These are phyloP conservation scores for Gossypium gossypioides DNA, from an alignment of 441 rosid species.

Conservation along the genomic window DNA sequence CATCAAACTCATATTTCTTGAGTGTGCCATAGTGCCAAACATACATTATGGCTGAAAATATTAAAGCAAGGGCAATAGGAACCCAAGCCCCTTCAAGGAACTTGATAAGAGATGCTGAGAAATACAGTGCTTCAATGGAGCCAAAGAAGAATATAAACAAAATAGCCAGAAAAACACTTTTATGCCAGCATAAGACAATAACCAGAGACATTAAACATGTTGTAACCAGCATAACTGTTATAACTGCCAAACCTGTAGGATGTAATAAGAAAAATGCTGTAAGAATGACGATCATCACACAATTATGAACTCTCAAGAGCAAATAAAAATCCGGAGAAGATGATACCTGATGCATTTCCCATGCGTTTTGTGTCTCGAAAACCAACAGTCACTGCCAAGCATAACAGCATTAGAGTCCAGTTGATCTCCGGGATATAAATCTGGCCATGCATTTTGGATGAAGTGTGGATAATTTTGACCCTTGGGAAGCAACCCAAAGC, in stretches of 20 bases:
- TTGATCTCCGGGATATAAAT: slow-evolving; percentile 74
- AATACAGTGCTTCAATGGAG: slow-evolving; percentile 67
- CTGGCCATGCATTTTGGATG: slow-evolving; percentile 62
- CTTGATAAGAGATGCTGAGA: slow-evolving; percentile 86
- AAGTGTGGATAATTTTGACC: slow-evolving; percentile 67
- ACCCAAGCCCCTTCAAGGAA: slow-evolving; percentile 96
- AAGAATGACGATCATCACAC: background rate
- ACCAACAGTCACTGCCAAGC: slow-evolving; percentile 67
- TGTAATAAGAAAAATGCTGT: slow-evolving; percentile 1
- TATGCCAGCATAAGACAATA: slow-evolving; percentile 76
- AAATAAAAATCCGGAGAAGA: background rate
- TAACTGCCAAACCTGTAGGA: slow-evolving; percentile 73
- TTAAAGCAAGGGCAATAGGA: slow-evolving; percentile 64
- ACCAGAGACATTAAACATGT: slow-evolving; percentile 82
- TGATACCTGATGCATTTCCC: slow-evolving; percentile 68
- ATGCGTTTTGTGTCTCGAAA: slow-evolving; percentile 65
- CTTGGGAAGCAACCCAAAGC: slow-evolving; percentile 66
- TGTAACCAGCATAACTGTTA: slow-evolving; percentile 88
- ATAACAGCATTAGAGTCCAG: slow-evolving; percentile 65
- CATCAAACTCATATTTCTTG: slow-evolving; percentile 66
- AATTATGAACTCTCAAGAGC: background rate
- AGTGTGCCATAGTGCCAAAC: slow-evolving; percentile 83
- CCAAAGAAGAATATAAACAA: slow-evolving; percentile 70
- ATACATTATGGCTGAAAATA: slow-evolving; percentile 59
- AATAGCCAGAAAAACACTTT: slow-evolving; percentile 43